phyloP scores from a whole-genome alignment of 2,329 filamentous ascomycete species.

The Aureobasidium musti region DNA sequence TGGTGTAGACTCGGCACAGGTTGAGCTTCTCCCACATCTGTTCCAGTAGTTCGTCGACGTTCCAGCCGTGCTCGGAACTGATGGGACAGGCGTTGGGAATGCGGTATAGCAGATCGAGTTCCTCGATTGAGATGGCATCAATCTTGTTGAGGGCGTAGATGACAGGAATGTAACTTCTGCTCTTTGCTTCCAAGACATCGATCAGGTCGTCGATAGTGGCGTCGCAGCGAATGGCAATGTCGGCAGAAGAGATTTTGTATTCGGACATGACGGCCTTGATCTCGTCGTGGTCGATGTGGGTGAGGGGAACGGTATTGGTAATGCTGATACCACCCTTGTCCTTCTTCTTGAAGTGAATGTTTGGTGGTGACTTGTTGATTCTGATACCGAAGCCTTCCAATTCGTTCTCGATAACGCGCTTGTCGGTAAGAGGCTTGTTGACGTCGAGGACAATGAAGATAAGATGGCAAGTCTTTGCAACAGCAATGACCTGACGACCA shows the following conservation, averaged over 20 bases:
- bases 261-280: constrained; percentile 98
- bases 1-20: constrained; percentile 91
- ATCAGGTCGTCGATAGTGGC: constrained; percentile 97
- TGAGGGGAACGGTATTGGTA: constrained; percentile 88
- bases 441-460: constrained; percentile 99
- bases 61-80: constrained; percentile 94
- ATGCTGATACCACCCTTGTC: constrained; percentile 97
- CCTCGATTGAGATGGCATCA: constrained; percentile 95
- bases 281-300: constrained; percentile 92
- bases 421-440: constrained; percentile 97
- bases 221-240: constrained; percentile 97
- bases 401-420: constrained; percentile 91
- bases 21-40: constrained; percentile 98
- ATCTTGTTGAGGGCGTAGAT: constrained; percentile 99
- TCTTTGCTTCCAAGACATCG: constrained; percentile 91
- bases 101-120: constrained; percentile 91
- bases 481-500: constrained; percentile 95
- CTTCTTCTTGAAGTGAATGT: constrained; percentile 99
- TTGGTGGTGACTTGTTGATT: constrained; percentile 95
- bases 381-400: constrained; percentile 96
- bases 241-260: constrained; percentile 93
- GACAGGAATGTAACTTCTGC: constrained; percentile 95
- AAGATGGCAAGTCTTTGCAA: constrained; percentile 96
- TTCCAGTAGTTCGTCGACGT: constrained; percentile 94
- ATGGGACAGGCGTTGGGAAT: constrained; percentile 98